Base-by-base conservation (phyloP, 305 asterid species). In the Galium porrigens region DNA sequence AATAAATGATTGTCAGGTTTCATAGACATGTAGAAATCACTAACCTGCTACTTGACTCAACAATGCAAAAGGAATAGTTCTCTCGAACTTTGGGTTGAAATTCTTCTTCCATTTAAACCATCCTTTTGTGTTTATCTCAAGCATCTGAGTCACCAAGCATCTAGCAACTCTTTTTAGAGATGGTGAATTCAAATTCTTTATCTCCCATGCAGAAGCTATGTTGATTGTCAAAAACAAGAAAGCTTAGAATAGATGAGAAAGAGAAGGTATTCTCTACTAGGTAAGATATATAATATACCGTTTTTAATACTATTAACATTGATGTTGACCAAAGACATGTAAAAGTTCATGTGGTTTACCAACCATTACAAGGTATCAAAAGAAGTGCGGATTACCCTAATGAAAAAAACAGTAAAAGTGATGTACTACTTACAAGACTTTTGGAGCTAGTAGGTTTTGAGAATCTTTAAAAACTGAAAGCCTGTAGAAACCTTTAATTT, bases 161-260 rank as follows among this genome's bases (percentile, higher is more conserved):
- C 80, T 82, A 65, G 74, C 79, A 74, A 76, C 73, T 70, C 51
- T 75, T 72, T 72, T 61, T 11, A 86, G 72, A 33, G 95, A 76
- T 32, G 89, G 67, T 27, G 82, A 52, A 78, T 72, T 80, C 74
- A 94, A 66, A 75, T 85, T 78, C 72, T 87, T 81, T 51, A 94
- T 88, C 83, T 94, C 99, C 99, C 99, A 94, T 12, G 96, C 77
- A 67, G 97, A 90, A 81, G 95, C 99, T 94, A 71, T 78, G 82
- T 32, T 41, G 3, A 42, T 37, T 44, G 61, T 6, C 62, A 77
- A 68, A 67, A 17, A 72, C 52, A 51, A 36, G 14, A 67, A 55
- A 64, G 60, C 51, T 37, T 14, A 51, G 34, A n/a, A 51, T n/a
- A 2, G 29, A 69, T 46, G 18, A 49, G 65, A 39, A 11, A 65